Base-by-base conservation (phyloP, 2,329 filamentous ascomycete genomes). In the Penicillium sp. region DNA sequence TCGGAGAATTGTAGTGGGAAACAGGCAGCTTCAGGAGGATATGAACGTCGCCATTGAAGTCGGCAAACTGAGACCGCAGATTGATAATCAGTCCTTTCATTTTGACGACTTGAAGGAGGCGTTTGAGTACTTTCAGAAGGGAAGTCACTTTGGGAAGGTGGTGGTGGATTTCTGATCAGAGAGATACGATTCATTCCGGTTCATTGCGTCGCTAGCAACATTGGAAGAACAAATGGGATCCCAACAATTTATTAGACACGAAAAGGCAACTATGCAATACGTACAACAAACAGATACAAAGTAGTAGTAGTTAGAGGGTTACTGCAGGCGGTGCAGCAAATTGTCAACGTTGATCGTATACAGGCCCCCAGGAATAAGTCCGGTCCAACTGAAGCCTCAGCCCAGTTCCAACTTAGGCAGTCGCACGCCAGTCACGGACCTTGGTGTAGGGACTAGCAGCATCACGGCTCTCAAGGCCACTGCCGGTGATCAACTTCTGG, bases 391-490 rank as follows among this genome's bases (percentile, higher is more conserved):
- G 8, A 41, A 41, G 11, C 13, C 11, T 41, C 35, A 26, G 26
- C 26, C 5, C 26, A 26, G 26, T 6, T 38, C 35, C 5, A 11
- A 15, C 9, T 38, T 41, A 41, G 15, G 13, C 35, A 15, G 13
- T 41, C 35, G 35, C 35, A 41, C 52, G 23, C 52, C 53, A 56
- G 41, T 56, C 53, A 13, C 53, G 53, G 17, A 56, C 29, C n/a
- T 30, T 29, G 26, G 53, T 17, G 53, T 56, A 56, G 17, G 53
- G 44, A 30, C 9, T 46, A n/a, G 35, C 35, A 17, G 5, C 15
- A 41, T 46, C 53, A 6, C 53, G 41, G 26, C 47, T 56, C n/a
- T 29, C 38, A 19, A 35, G 41, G 0, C 41, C 53, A 7, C 53
- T 17, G 11, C 17, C 53, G 4, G 26, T 23, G n/a, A 47, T n/a